Conservation (phyloP, 805 yeast species). For the Lipomyces kockii region DNA sequence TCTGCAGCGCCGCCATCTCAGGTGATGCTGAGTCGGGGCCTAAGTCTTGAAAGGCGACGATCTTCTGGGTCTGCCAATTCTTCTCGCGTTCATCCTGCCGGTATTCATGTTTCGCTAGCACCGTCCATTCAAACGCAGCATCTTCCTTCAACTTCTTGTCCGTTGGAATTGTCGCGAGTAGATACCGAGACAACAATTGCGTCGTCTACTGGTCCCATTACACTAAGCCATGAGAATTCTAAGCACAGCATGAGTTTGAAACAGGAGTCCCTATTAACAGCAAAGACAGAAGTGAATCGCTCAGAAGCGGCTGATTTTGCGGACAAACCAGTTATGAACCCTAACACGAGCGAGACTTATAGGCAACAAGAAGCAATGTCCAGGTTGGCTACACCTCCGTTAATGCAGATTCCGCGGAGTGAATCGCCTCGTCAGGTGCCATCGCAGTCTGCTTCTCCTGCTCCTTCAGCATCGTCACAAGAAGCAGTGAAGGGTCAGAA, state of each 20-base stretch:
- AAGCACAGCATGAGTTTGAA: background rate
- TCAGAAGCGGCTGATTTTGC: background rate
- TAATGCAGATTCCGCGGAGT: background rate
- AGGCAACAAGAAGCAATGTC: background rate
- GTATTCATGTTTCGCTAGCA: background rate
- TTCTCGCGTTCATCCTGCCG: background rate
- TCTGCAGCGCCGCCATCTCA: too few species aligned
- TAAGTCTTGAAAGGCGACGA: too few species aligned
- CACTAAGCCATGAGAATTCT: background rate
- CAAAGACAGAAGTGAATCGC: background rate
- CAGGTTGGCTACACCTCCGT: background rate
- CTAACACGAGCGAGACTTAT: background rate
- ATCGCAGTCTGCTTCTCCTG: constrained; percentile 8
- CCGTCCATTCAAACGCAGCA: background rate
- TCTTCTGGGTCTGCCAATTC: too few species aligned
- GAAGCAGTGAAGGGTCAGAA: constrained; percentile 11
- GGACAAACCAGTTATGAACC: background rate
- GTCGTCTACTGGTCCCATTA: background rate
- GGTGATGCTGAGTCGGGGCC: too few species aligned
- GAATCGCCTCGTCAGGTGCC: background rate
- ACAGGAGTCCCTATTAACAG: background rate
- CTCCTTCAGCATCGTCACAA: background rate
- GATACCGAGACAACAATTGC: background rate
- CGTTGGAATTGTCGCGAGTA: background rate
- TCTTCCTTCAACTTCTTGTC: background rate